Evolutionary conservation across 257 asterid genomes (phyloP), one percentile per base, ranked within the genome.

Genomic region (Ballota nigra): DNA sequence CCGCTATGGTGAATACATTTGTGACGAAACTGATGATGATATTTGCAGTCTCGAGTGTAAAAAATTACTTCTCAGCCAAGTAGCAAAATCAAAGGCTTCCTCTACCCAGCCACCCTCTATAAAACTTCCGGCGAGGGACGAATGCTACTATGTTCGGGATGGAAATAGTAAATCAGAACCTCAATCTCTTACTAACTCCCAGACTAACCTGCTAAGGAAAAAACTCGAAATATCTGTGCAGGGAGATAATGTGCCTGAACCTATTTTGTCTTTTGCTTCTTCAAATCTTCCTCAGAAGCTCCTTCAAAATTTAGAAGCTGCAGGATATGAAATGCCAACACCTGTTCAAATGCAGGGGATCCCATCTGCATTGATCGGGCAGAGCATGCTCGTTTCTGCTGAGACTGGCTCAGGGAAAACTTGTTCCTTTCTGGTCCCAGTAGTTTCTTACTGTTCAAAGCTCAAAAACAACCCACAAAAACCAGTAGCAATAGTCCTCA

Each of bases 291-390:
- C 96, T 62, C 84, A 75, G 76, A 91, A 83, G 86, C 95, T 94
- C 63, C 80, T 91, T 66, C 84, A 72, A 6, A 93, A 93, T 81
- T 78, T 91, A 70, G 98, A 91, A 83, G 79, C 81, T 23, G 82
- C 83, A 10, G 98, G 98, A 47, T 93, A 87, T 76, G 97, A 91
- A 79, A 87, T 93, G 80, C 97, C 96, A 18, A 91, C 97, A 20
- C 96, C 97, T 28, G 97, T 89, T 29, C 98, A 94, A 81, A 91
- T 89, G 98, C 98, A 94, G 81, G 97, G 95, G 29, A 89, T 94
- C 72, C 96, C 98, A 23, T 73, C 89, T 77, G 95, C 96, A 33
- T 55, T 94, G 76, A 59, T 36, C 8, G 89, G 96, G 23, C 86
- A 83, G 76, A 91, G 92, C 84, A 36, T 89, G 80, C 96, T 91